Conservation (phyloP, 148 eudicot genomes). For the Chenopodium quinoa region DNA sequence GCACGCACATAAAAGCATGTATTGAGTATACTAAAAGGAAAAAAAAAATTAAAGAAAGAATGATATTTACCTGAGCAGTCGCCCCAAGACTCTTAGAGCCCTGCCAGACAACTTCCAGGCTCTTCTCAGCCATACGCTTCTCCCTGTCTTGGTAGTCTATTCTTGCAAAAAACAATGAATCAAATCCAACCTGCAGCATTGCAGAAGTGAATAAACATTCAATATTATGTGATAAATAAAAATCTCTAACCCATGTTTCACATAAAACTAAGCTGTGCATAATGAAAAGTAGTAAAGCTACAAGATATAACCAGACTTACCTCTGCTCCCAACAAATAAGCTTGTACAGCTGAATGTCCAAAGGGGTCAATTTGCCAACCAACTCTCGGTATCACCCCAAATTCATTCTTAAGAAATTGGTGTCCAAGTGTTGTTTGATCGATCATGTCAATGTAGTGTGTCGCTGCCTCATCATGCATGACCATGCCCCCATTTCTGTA, state of each 20-base stretch:
- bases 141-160: constrained; percentile 94
- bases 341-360: constrained; percentile 99
- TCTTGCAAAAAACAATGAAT: constrained; percentile 84
- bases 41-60: constrained; percentile 1
- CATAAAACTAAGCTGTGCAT: not conserved
- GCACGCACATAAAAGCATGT: not conserved
- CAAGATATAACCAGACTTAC: constrained; percentile 30
- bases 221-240: not conserved
- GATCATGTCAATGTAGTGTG: constrained; percentile 98
- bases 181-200: constrained; percentile 85
- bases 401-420: constrained; percentile 63
- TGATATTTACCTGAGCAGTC: constrained; percentile 60
- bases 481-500: constrained; percentile 90
- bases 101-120: constrained; percentile 90
- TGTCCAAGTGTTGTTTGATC: constrained; percentile 98
- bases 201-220: constrained; percentile 15
- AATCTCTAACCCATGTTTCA: too few relatives aligned
- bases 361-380: constrained; percentile 99
- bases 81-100: constrained; percentile 84
- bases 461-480: constrained; percentile 97
- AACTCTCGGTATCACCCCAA: constrained; percentile 85
- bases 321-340: constrained; percentile 96
- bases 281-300: not conserved
- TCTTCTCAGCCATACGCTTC: constrained; percentile 78
- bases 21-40: not conserved